Conservation (phyloP, 179 eudicot species). For the Patellifolia procumbens region DNA sequence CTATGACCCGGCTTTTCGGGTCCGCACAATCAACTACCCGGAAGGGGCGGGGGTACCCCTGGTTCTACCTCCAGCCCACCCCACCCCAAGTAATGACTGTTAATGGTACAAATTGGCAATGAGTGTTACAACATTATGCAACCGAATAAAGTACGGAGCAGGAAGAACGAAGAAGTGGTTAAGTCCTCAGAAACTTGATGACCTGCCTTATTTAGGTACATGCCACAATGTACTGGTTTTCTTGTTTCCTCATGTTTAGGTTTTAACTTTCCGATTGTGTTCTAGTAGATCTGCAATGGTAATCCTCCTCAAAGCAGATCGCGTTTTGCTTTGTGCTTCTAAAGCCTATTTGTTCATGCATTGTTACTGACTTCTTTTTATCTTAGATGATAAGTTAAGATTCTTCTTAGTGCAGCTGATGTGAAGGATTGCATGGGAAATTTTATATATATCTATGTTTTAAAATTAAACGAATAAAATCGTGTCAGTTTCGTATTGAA, state of each 20-base stretch:
- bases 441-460: too few relatives aligned
- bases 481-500: too few relatives aligned
- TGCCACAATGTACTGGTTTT: neutral
- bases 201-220: neutral
- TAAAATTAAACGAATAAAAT: too few relatives aligned
- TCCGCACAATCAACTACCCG: too few relatives aligned
- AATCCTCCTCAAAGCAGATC: neutral
- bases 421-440: conserved; percentile 67
- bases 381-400: conserved; percentile 24
- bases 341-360: neutral
- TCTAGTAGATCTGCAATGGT: neutral
- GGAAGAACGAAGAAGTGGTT: neutral
- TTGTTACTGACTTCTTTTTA: neutral
- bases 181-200: neutral
- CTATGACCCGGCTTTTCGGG: too few relatives aligned
- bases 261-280: conserved; percentile 1
- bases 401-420: conserved; percentile 75
- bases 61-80: too few relatives aligned
- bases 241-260: neutral
- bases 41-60: too few relatives aligned
- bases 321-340: neutral
- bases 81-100: too few relatives aligned
- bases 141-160: neutral
- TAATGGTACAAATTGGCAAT: neutral
- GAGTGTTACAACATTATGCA: neutral